A percentile compares a stretch with the other conserved stretches of the same genome.
Conservation (phyloP, 1,284 basidiomycete species). For the Xerocomus minutiporus region DNA sequence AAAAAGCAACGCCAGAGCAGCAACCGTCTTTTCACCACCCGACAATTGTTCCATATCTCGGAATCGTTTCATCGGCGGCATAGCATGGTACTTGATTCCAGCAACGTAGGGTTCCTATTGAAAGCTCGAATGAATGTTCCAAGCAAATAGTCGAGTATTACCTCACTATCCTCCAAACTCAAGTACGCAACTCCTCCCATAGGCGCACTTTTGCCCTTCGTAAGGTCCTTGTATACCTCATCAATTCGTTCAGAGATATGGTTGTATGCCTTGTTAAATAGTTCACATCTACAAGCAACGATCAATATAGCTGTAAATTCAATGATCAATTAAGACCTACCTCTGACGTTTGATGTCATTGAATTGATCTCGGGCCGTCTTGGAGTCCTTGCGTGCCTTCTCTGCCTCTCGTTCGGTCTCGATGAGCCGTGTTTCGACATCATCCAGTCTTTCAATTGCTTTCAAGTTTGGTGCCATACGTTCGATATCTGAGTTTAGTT, state of each 20-base stretch:
- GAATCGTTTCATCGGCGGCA: slow-evolving; percentile 99
- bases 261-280: slow-evolving; percentile 95
- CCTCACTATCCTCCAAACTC: slow-evolving; percentile 92
- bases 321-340: slow-evolving; percentile 36
- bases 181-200: slow-evolving; percentile 97
- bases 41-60: slow-evolving; percentile 98
- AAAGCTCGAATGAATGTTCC: slow-evolving; percentile 4
- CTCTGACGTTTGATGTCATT: slow-evolving; percentile 82
- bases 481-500: slow-evolving; percentile 81
- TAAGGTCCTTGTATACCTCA: slow-evolving; percentile 95
- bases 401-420: slow-evolving; percentile 76
- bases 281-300: slow-evolving; percentile 50
- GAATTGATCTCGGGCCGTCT: slow-evolving; percentile 86
- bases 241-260: slow-evolving; percentile 96
- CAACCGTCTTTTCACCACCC: slow-evolving; percentile 98
- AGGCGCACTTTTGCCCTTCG: slow-evolving; percentile 87
- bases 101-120: slow-evolving; percentile 88
- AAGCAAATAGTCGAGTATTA: slow-evolving; percentile 32
- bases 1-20: slow-evolving; percentile 91
- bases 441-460: slow-evolving; percentile 89
- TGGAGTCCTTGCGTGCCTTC: slow-evolving; percentile 79
- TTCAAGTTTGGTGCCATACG: slow-evolving; percentile 96
- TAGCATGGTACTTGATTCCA: slow-evolving; percentile 97
- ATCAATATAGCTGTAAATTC: background rate
- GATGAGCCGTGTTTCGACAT: slow-evolving; percentile 77